phyloP scores from a whole-genome alignment of 2,329 filamentous ascomycete genomes.

The Aureobasidium mangrovei region DNA sequence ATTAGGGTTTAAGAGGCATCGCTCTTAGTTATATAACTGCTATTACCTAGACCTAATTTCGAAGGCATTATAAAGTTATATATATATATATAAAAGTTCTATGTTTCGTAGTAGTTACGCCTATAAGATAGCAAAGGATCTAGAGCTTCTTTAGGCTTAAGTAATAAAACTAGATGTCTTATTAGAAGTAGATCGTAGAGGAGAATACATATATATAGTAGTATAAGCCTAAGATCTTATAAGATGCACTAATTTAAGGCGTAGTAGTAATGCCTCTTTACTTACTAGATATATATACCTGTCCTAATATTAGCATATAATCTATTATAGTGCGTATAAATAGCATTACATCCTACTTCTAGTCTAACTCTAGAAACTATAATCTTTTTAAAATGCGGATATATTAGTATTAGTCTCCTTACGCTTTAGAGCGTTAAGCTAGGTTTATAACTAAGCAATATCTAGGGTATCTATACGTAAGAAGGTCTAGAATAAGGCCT shows the following conservation, averaged over 20 bases:
- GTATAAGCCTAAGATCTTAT: background rate
- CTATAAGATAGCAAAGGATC: background rate
- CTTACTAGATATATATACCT: background rate
- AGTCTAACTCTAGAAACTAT: background rate
- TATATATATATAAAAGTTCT: background rate
- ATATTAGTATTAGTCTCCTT: background rate
- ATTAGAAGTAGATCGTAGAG: background rate
- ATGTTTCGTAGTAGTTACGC: background rate
- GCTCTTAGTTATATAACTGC: conserved; percentile 4
- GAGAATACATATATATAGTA: background rate
- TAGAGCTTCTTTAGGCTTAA: background rate
- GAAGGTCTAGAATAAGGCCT: background rate
- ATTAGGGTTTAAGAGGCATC: background rate
- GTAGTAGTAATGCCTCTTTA: background rate
- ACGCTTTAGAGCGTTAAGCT: background rate
- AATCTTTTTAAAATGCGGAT: background rate
- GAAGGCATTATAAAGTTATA: background rate
- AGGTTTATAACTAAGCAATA: background rate
- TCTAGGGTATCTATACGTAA: background rate
- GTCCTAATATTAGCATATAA: background rate
- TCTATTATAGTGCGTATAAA: background rate
- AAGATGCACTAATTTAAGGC: background rate
- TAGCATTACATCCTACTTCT: background rate
- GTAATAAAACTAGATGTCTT: background rate
- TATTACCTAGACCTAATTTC: background rate